A percentile compares a stretch with the other conserved stretches of the same genome.
These are phyloP conservation scores for Begonia masoniana DNA, from an alignment of 306 rosid genomes.

Conservation along the genomic window DNA sequence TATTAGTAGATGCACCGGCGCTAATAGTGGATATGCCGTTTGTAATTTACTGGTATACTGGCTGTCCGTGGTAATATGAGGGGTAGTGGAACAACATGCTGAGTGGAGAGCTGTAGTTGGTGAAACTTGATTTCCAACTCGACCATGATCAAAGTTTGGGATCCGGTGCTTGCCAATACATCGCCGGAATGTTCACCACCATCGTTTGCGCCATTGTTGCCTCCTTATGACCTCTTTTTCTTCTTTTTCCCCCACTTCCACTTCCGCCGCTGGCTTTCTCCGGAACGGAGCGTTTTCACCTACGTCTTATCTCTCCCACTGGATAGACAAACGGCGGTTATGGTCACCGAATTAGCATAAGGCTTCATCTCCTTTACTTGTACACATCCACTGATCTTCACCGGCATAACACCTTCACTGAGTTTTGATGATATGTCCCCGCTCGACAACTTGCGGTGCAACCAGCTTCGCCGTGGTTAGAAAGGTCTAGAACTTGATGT, in stretches of 20 bases:
- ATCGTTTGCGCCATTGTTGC: slow-evolving; percentile 3
- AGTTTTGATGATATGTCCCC: slow-evolving; percentile 2
- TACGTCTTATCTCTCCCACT: slow-evolving; percentile 17
- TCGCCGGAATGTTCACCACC: slow-evolving; percentile 17
- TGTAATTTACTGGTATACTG: slow-evolving; percentile 23
- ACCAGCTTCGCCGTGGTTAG: slow-evolving; percentile 14
- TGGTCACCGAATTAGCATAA: slow-evolving; percentile 22
- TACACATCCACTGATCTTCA: slow-evolving; percentile 6
- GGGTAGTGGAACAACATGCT: slow-evolving; percentile 23
- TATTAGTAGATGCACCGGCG: slow-evolving; percentile 35
- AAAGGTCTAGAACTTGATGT: slow-evolving; percentile 17
- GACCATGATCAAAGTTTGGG: slow-evolving; percentile 10
- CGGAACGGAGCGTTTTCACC: slow-evolving; percentile 10
- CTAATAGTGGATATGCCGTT: slow-evolving; percentile 28
- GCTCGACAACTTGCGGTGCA: slow-evolving; percentile 5
- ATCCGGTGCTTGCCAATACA: slow-evolving; percentile 19
- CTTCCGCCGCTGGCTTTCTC: slow-evolving; percentile 8
- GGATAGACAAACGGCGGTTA: slow-evolving; percentile 25
- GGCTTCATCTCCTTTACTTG: slow-evolving; percentile 20
- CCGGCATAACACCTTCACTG: slow-evolving; percentile 14
- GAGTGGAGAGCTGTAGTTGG: slow-evolving; percentile 33
- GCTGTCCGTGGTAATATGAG: slow-evolving; percentile 12
- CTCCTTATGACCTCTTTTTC: slow-evolving; percentile 35
- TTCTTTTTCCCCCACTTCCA: slow-evolving; percentile 30
- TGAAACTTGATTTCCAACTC: slow-evolving; percentile 10